Evolutionary conservation across 2,329 filamentous ascomycete genomes (phyloP).

Genomic region (Monilinia vaccinii-corymbosi): DNA sequence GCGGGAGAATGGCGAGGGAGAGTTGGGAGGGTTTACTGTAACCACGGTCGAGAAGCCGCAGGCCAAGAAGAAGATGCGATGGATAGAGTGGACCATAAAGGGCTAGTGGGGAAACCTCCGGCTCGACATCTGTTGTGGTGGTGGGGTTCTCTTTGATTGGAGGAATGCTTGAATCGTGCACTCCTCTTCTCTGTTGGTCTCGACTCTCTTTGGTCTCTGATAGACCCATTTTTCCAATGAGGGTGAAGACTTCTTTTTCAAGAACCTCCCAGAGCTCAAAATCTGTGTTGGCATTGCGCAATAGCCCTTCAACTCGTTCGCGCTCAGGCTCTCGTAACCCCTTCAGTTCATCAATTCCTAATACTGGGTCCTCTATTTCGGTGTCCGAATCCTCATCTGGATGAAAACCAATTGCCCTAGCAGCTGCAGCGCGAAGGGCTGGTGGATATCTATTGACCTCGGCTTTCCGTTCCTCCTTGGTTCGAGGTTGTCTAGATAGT

Average conservation of each 20-base stretch:
- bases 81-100: conserved; percentile 58
- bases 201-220: conserved; percentile 22
- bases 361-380: conserved; percentile 5
- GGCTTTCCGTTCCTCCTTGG: conserved; percentile 12
- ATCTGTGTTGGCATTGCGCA: conserved; percentile 50
- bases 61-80: conserved; percentile 46
- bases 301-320: conserved; percentile 41
- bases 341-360: conserved; percentile 14
- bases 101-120: conserved; percentile 32
- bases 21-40: conserved; percentile 52
- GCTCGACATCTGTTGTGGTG: background rate
- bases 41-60: conserved; percentile 45
- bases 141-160: background rate
- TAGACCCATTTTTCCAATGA: conserved; percentile 48
- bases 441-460: conserved; percentile 25
- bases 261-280: conserved; percentile 57
- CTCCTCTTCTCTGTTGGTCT: background rate
- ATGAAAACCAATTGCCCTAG: conserved; percentile 24
- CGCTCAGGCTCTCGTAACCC: conserved; percentile 37
- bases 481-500: conserved; percentile 7
- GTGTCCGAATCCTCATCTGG: conserved; percentile 8
- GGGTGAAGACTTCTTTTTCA: conserved; percentile 55
- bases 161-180: background rate
- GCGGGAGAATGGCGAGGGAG: conserved; percentile 52
- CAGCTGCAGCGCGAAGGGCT: conserved; percentile 25